These are phyloP conservation scores for Penicillium sp. DNA, from an alignment of 2,329 filamentous ascomycete genomes.

Conservation along the genomic window DNA sequence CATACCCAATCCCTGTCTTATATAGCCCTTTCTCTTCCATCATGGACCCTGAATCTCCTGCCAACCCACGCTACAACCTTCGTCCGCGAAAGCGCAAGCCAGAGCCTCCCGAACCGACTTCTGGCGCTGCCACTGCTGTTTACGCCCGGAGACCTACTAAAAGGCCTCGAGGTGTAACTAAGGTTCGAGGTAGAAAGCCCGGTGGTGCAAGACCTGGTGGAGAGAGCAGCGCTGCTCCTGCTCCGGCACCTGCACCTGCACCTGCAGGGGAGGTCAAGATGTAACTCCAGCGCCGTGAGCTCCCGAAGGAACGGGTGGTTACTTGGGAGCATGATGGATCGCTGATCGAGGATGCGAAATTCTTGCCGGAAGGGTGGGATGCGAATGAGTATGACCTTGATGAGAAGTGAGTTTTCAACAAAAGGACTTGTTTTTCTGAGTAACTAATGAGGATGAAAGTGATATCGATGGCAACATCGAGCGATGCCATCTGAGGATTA, in stretches of 20 bases:
- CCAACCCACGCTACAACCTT: not conserved
- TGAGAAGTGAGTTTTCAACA: not conserved
- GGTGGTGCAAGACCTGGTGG: not conserved
- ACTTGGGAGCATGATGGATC: not conserved
- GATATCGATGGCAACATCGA: not conserved
- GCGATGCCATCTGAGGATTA: not conserved
- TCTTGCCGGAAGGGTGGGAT: not conserved
- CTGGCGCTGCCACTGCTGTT: not conserved
- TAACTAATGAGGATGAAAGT: not conserved
- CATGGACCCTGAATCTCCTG: not conserved
- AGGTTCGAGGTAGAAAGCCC: not conserved
- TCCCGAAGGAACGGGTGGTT: not conserved
- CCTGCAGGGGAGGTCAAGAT: too few relatives aligned
- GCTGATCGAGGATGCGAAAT: not conserved
- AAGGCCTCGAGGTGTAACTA: not conserved
- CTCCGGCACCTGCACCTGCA: too few relatives aligned
- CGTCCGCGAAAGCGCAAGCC: not conserved
- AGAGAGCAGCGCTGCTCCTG: not conserved
- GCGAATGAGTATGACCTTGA: not conserved
- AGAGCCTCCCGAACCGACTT: not conserved
- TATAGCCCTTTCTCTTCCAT: not conserved
- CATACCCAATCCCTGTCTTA: not conserved
- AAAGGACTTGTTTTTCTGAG: not conserved
- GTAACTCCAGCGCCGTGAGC: not conserved
- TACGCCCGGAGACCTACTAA: not conserved